A percentile compares a stretch with the other conserved stretches of the same genome.
phyloP scores from a whole-genome alignment of 371 early-diverging fungal species.

The Funneliformis caledonium region DNA sequence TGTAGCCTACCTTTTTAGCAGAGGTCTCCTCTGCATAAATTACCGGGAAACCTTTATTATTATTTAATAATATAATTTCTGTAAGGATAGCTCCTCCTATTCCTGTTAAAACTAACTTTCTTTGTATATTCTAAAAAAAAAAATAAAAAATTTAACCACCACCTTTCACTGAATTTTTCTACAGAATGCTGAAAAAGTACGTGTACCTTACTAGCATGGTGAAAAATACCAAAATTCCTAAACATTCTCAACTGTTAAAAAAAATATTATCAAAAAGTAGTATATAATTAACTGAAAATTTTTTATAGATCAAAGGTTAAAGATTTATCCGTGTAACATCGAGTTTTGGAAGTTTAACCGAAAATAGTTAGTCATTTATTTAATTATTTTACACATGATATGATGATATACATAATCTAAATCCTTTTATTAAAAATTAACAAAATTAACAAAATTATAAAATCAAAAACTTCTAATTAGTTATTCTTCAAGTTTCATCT shows the following conservation, averaged over 20 bases:
- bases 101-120: background rate
- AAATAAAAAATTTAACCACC: background rate
- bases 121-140: background rate
- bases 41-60: background rate
- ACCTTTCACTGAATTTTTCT: background rate
- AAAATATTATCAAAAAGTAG: too few relatives aligned
- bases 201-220: background rate
- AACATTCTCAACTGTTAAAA: too few relatives aligned
- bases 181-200: background rate
- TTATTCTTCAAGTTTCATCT: background rate
- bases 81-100: background rate
- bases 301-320: too few relatives aligned
- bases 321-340: too few relatives aligned
- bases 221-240: too few relatives aligned
- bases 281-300: too few relatives aligned
- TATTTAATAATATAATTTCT: background rate
- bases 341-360: too few relatives aligned
- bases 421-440: too few relatives aligned
- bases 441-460: too few relatives aligned
- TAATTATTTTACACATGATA: too few relatives aligned
- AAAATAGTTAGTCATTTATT: too few relatives aligned
- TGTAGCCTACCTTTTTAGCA: background rate
- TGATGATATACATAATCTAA: too few relatives aligned
- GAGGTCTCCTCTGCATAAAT: conserved; percentile 3
- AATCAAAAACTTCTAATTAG: background rate